Percentiles rank a stretch among this genome's conserved stretches.
These are phyloP conservation scores for Populus deltoides DNA, from an alignment of 345 rosid species.

Conservation along the genomic window DNA sequence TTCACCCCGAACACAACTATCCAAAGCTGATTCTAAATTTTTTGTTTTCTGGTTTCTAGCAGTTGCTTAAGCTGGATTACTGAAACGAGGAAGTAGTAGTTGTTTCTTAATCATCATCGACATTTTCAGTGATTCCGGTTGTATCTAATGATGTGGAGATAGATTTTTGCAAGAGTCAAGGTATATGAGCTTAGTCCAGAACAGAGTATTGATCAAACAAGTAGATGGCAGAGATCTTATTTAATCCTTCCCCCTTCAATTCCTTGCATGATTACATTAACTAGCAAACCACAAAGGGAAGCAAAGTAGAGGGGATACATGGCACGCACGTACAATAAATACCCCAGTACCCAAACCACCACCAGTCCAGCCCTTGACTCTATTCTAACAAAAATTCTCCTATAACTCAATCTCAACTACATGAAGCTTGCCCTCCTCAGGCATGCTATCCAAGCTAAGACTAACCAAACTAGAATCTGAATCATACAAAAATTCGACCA, in stretches of 20 bases:
- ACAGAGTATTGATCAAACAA: background rate
- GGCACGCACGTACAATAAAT: background rate
- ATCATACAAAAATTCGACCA: slow-evolving; percentile 51
- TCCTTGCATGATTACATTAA: background rate
- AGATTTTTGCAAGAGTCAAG: background rate
- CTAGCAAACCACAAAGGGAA: background rate
- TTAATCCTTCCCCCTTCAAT: background rate
- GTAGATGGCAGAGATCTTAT: background rate
- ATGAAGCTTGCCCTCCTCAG: slow-evolving; percentile 49
- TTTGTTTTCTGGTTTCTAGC: background rate
- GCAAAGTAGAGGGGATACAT: background rate
- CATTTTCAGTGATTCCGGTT: background rate
- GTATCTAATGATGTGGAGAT: background rate
- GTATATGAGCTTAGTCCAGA: background rate
- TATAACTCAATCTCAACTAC: slow-evolving; percentile 44
- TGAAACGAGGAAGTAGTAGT: background rate
- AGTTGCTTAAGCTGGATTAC: background rate
- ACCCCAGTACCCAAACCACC: background rate
- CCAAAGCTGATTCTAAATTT: too few relatives aligned
- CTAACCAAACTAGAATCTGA: slow-evolving; percentile 46
- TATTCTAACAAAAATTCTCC: background rate
- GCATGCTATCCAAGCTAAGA: slow-evolving; percentile 41
- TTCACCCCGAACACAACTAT: too few relatives aligned
- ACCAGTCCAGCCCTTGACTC: background rate
- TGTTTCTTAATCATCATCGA: background rate